These are phyloP conservation scores for Tetradesmus lagerheimii DNA, from an alignment of 139 green algal species.

Conservation along the genomic window DNA sequence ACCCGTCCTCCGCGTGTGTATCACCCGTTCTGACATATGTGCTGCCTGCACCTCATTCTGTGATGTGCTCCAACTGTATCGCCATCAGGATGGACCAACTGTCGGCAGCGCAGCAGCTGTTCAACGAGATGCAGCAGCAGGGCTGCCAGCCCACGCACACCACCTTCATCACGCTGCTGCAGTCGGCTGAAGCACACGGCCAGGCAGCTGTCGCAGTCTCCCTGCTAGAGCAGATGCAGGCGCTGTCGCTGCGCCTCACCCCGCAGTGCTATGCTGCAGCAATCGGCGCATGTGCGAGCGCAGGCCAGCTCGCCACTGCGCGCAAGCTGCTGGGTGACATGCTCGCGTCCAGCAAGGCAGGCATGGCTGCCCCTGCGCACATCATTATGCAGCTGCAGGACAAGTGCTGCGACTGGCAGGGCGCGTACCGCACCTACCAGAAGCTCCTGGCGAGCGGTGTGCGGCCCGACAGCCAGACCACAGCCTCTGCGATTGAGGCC, in stretches of 20 bases:
- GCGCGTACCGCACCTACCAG: conserved; percentile 40
- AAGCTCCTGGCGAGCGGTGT: conserved; percentile 41
- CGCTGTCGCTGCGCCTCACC: conserved; percentile 26
- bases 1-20: background rate
- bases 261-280: conserved; percentile 50
- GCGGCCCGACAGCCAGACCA: conserved; percentile 35
- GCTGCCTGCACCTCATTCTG: background rate
- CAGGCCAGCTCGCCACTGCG: conserved; percentile 27
- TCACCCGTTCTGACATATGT: background rate
- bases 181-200: conserved; percentile 17
- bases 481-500: conserved; percentile 23
- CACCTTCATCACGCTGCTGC: conserved; percentile 47
- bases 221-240: conserved; percentile 81
- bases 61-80: background rate
- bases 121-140: conserved; percentile 29
- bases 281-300: conserved; percentile 43
- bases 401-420: conserved; percentile 49
- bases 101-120: background rate
- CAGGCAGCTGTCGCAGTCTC: conserved; percentile 71
- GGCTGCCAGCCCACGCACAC: conserved; percentile 42
- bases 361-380: conserved; percentile 45
- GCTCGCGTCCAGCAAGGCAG: conserved; percentile 1
- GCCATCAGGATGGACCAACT: conserved; percentile 35
- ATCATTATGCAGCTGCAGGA: conserved; percentile 45
- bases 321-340: conserved; percentile 38